Evolutionary conservation across 495 filamentous ascomycete species (phyloP).

Genomic region (Penicillium alfredii): DNA sequence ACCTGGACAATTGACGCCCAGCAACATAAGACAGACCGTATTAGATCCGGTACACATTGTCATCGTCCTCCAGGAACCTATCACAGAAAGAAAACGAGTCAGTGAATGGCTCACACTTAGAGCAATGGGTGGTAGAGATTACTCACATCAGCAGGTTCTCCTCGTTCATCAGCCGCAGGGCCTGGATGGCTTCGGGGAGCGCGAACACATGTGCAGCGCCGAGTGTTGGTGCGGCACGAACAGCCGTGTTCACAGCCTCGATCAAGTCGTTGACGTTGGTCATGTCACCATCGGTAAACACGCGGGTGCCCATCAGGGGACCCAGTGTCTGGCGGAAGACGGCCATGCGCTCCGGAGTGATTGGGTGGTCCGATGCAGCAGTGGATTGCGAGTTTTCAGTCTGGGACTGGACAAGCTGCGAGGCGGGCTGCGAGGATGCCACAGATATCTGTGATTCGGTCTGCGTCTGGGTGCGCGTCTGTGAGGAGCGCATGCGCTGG

Average conservation of each 20-base stretch:
- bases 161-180: constrained; percentile 71
- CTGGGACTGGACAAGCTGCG: constrained; percentile 57
- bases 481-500: constrained; percentile 39
- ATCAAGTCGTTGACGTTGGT: constrained; percentile 71
- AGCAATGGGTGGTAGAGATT: not conserved
- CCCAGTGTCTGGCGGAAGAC: constrained; percentile 77
- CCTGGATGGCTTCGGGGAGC: constrained; percentile 65
- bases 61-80: constrained; percentile 50
- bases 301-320: constrained; percentile 63
- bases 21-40: constrained; percentile 1
- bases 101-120: constrained; percentile 4
- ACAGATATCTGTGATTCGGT: constrained; percentile 56
- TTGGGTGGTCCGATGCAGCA: constrained; percentile 32
- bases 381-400: constrained; percentile 46
- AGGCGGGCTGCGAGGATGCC: constrained; percentile 63
- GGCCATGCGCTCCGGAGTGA: constrained; percentile 58
- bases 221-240: constrained; percentile 37
- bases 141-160: constrained; percentile 91
- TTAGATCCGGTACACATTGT: constrained; percentile 47
- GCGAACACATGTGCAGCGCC: constrained; percentile 53
- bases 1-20: not conserved
- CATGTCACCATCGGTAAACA: constrained; percentile 73
- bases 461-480: constrained; percentile 33
- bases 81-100: constrained; percentile 3
- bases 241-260: constrained; percentile 67